Percentiles rank a stretch among this genome's conserved stretches.
These are phyloP conservation scores for Clonostachys rosea DNA, from an alignment of 2,329 filamentous ascomycete genomes.

Conservation along the genomic window DNA sequence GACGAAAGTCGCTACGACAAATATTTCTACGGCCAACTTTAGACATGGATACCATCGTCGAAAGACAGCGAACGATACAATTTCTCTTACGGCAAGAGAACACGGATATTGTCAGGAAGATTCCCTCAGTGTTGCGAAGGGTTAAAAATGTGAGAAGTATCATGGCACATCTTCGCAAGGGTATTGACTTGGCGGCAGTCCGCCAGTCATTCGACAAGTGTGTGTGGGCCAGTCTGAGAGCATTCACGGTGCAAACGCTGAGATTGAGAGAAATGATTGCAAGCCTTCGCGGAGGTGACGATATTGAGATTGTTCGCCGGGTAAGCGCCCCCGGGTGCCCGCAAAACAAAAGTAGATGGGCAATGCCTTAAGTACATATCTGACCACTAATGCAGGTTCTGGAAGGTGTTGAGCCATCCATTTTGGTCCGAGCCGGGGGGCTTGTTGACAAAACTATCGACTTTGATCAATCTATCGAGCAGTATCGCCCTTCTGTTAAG, in stretches of 20 bases:
- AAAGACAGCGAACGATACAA: conserved; percentile 66
- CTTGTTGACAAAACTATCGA: conserved; percentile 73
- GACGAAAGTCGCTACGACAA: conserved; percentile 68
- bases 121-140: conserved; percentile 59
- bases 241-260: conserved; percentile 69
- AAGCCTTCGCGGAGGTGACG: conserved; percentile 9
- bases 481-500: conserved; percentile 68
- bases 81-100: conserved; percentile 68
- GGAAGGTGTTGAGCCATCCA: conserved; percentile 50
- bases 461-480: conserved; percentile 69
- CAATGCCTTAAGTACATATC: too few species aligned
- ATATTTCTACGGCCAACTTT: conserved; percentile 76
- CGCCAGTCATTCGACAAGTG: conserved; percentile 54
- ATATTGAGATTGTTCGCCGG: conserved; percentile 11
- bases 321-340: conserved; percentile 30
- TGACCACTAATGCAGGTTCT: conserved; percentile 38
- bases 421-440: conserved; percentile 62
- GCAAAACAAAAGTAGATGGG: too few species aligned
- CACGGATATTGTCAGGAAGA: conserved; percentile 41
- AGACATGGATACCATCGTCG: conserved; percentile 61
- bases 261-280: conserved; percentile 60
- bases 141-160: conserved; percentile 72
- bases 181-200: conserved; percentile 52
- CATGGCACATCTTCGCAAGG: conserved; percentile 70
- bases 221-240: conserved; percentile 67